A percentile compares a stretch with the other conserved stretches of the same genome.
phyloP scores from a whole-genome alignment of 106 monocot genomes.

The Platanthera zijinensis region DNA sequence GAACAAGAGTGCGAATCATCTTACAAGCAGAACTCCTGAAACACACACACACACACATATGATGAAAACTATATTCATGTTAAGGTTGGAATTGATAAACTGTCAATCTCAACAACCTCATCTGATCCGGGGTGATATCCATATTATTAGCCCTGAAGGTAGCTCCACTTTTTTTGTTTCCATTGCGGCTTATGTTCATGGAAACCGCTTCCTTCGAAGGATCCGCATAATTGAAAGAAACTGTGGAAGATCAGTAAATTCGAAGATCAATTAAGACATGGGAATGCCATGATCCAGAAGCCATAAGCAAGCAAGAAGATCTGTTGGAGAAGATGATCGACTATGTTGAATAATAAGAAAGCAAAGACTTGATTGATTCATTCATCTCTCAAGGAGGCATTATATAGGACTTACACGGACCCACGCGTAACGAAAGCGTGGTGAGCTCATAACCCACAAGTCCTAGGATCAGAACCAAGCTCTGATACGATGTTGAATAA shows the following conservation, averaged over 20 bases:
- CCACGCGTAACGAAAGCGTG: too few relatives aligned
- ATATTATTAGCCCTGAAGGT: conserved; percentile 50
- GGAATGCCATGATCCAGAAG: not conserved
- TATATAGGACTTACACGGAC: too few relatives aligned
- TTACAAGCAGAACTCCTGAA: conserved; percentile 96
- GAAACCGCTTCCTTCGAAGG: conserved; percentile 57
- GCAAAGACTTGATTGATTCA: too few relatives aligned
- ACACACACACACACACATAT: conserved; percentile 6
- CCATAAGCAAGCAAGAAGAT: not conserved
- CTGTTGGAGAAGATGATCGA: not conserved
- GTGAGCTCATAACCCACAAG: too few relatives aligned
- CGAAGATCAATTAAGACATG: not conserved
- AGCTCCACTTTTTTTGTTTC: conserved; percentile 67
- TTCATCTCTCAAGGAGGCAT: too few relatives aligned
- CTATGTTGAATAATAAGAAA: not conserved
- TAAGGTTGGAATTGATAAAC: not conserved
- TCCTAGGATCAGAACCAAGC: too few relatives aligned
- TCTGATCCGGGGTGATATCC: conserved; percentile 91
- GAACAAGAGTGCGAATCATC: conserved; percentile 89
- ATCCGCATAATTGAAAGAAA: conserved; percentile 76
- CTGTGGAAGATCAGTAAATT: conserved; percentile 27
- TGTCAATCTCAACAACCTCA: conserved; percentile 46
- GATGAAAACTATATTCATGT: not conserved
- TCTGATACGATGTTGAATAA: too few relatives aligned
- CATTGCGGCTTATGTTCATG: conserved; percentile 71